Base-by-base conservation (phyloP, 495 filamentous ascomycete genomes). In the Staphylotrichum tortipilum region DNA sequence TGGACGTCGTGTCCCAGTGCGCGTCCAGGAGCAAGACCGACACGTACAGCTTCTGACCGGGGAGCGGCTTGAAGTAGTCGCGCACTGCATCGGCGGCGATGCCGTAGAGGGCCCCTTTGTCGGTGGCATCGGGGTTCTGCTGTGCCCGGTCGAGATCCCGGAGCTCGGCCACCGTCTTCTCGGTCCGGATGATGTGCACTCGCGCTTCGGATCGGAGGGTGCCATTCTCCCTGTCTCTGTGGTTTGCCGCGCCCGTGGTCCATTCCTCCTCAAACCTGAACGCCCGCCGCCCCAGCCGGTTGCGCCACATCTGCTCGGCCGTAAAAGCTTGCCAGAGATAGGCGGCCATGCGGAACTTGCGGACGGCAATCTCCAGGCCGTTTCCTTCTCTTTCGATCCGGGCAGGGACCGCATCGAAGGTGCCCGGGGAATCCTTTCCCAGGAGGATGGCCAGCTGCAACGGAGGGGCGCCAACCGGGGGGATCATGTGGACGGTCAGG, bases 321-420 rank as follows among this genome's bases (percentile, higher is more conserved):
- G 90, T 96, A 60, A 92, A 95, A 7, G 89, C 88, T 63, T 95
- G 90, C 90, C 90, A 96, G 3, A 96, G 75, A 62, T 95, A 94
- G 15, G 88, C 89, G 19, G 88, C 83, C 81, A 89, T 94, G 46
- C 88, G 78, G 59, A 87, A 94, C 65, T 95, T 95, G 48, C 78
- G 77, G 54, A 92, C 77, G 0, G 90, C 90, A 11, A 74, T 80
- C 3, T 91, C 84, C 26, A 95, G 58, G 2, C 76, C 78, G 61
- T 91, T 91, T 4, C 86, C 89, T 73, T 94, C 89, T 49, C 78
- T 78, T 60, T 86, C 79, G 35, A 77, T 66, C 29, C 84, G 74
- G 45, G 89, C 81, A 1, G 89, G 88, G 22, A 83, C 77, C 8
- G 86, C 82, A 72, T 95, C 88, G 52, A 85, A 95, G 0, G 84